These are phyloP conservation scores for Allantophomopsis lycopodina DNA, from an alignment of 2,329 filamentous ascomycete species.

Conservation along the genomic window DNA sequence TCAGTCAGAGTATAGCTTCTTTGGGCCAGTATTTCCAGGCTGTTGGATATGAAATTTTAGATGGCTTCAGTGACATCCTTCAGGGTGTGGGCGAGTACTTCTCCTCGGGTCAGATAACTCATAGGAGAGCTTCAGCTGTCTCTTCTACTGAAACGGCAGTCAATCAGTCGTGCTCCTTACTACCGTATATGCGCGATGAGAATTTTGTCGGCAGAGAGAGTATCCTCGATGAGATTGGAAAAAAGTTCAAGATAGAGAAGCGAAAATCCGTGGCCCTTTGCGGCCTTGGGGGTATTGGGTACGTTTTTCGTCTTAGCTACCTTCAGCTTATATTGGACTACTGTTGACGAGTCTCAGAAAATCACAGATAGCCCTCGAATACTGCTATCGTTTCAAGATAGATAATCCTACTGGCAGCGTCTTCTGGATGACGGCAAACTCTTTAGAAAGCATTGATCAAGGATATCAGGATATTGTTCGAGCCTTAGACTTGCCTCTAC, in stretches of 20 bases:
- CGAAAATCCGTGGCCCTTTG: background rate
- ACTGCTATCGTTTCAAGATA: constrained; percentile 4
- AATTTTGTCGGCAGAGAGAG: background rate
- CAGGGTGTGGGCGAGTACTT: no score
- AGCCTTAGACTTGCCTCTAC: constrained; percentile 4
- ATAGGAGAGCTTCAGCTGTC: no score
- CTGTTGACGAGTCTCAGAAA: constrained; percentile 5
- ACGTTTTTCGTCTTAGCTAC: background rate
- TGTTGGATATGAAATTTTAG: no score
- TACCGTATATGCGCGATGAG: background rate
- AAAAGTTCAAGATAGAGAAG: background rate
- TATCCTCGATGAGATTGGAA: background rate
- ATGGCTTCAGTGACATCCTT: no score
- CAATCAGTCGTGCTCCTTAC: background rate
- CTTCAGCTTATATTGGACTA: background rate
- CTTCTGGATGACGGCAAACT: constrained; percentile 13
- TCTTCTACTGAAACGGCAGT: no score
- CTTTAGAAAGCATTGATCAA: constrained; percentile 8
- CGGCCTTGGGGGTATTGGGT: background rate
- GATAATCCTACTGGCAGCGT: constrained; percentile 8
- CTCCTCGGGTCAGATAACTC: no score
- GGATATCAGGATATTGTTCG: constrained; percentile 6
- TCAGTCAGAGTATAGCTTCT: no score
- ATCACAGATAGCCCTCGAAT: constrained; percentile 14
- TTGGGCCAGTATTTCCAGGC: no score